These are phyloP conservation scores for Magnusiomyces tetraspermus DNA, from an alignment of 1,139 yeast species.

Conservation along the genomic window DNA sequence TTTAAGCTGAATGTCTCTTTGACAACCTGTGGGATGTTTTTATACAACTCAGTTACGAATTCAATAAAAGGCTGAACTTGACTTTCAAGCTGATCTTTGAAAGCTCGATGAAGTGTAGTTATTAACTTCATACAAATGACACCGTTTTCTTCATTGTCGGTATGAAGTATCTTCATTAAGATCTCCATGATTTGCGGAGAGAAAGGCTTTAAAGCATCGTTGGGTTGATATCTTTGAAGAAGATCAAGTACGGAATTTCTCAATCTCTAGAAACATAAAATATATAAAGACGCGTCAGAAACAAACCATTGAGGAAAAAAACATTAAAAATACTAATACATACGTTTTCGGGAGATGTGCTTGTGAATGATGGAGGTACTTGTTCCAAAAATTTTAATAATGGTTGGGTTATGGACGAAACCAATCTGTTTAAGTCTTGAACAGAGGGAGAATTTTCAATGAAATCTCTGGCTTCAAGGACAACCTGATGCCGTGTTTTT, in stretches of 20 bases:
- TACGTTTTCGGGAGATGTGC: constrained; percentile 27
- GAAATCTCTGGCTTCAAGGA: constrained; percentile 77
- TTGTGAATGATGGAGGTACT: constrained; percentile 60
- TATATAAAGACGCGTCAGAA: constrained; percentile 4
- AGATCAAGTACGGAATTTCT: constrained; percentile 72
- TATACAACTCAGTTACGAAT: constrained; percentile 66
- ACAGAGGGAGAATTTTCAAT: constrained; percentile 75
- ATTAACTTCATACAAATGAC: constrained; percentile 82
- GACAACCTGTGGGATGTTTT: constrained; percentile 71
- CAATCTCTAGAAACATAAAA: constrained; percentile 35
- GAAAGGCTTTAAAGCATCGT: constrained; percentile 70
- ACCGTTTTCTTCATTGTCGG: constrained; percentile 93
- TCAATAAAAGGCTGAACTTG: constrained; percentile 75
- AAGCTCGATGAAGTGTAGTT: constrained; percentile 81
- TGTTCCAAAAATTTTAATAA: constrained; percentile 41
- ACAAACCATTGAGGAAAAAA: neutral
- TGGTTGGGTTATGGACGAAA: constrained; percentile 28
- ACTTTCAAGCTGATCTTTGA: constrained; percentile 50
- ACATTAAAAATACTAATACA: constrained; percentile 10
- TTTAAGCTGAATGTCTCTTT: constrained; percentile 46
- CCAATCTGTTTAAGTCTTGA: constrained; percentile 53
- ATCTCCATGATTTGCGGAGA: constrained; percentile 52
- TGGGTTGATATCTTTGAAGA: constrained; percentile 71
- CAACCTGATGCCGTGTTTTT: constrained; percentile 51
- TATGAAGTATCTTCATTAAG: constrained; percentile 51